Base-by-base conservation (phyloP, 768 basidiomycete genomes). In the Exsudoporus frostii region DNA sequence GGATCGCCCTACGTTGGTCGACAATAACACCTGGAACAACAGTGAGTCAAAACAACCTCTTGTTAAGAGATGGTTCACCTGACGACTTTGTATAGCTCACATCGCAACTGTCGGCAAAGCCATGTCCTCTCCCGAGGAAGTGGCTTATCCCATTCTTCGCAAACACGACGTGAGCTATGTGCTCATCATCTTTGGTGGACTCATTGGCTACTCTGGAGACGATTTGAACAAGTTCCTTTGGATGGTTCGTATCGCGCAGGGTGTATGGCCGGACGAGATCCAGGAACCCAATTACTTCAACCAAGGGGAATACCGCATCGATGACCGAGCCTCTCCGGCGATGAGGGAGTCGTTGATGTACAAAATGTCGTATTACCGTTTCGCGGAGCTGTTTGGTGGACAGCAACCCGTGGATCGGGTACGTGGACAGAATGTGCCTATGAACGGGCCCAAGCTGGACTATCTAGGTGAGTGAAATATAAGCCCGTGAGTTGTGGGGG, bases 11-110 rank as follows among this genome's bases (percentile, higher is more conserved):
- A 98, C 96, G 1, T 74, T 98, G 60, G 96, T 98, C 19, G 96
- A 99, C 72, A 98, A 99, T 74, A 98, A 98, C 68, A 99, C 97
- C 1, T 98, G 97, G 97, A 98, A 99, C 73, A 98, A 98, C 74
- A 99, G 94, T 90, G 64, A 65, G 90, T 79, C 13, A 3, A 25
- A 37, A 2, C 32, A n/a, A 9, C 45, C 48, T 27, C 39, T 7
- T 51, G 44, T 15, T 43, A 17, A 14, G 19, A 46, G 46, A 30
- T 24, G 38, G 15, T 36, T 63, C 49, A 55, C 32, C 37, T 57
- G 39, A 53, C 41, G 20, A 20, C 5, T 1, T 50, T 54, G 34
- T 58, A 29, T 56, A 92, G 92, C 95, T 39, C 95, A 97, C 69
- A 98, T 98, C 57, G 97, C 97, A 2, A 99, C 96, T 17, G 97